Base-by-base conservation (phyloP, 306 rosid genomes). In the Luffa acutangula region DNA sequence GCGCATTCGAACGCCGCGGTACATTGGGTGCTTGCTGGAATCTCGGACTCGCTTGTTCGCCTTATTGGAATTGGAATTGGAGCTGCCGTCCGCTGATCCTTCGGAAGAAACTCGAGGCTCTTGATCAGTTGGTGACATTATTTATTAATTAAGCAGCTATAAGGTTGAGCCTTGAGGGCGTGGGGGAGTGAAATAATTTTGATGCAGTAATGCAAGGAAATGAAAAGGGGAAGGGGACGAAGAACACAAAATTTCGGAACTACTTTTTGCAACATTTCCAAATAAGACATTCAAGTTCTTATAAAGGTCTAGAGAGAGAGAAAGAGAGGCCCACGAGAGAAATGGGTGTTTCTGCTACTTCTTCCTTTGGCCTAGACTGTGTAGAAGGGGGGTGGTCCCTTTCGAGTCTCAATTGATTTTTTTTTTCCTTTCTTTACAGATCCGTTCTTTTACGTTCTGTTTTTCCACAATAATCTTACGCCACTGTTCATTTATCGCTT, bases 1-100 rank as follows among this genome's bases (percentile, higher is more conserved):
- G 2, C 95, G 78, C 95, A 87, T 90, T 0, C 95, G 84, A 0
- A 90, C 95, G 2, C 95, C 95, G 0, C 92, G 85, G 65, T 90
- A 90, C 14, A 82, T 31, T 0, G 91, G 87, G 57, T 84, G 86
- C 33, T 75, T 88, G 79, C 52, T 81, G 2, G 88, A 72, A 70
- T 83, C 86, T 25, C 89, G 53, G 41, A 75, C 80, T 36, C 88
- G 89, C 51, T 87, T 87, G 45, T 76, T 86, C 41, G 51, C 66
- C 4, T 3, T 52, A 64, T 12, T 37, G 52, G 46, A 4, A 6
- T 25, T 17, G 12, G 81, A 49, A 51, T 65, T 25, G 31, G 31
- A 25, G 31, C 31, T 25, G 31, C 0, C 31, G 31, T 25, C 31
- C 31, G 31, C 0, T 25, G 31, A 25, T 25, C 31, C 31, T 25